phyloP scores from a whole-genome alignment of 2,329 filamentous ascomycete species.

The Venturia nashicola region DNA sequence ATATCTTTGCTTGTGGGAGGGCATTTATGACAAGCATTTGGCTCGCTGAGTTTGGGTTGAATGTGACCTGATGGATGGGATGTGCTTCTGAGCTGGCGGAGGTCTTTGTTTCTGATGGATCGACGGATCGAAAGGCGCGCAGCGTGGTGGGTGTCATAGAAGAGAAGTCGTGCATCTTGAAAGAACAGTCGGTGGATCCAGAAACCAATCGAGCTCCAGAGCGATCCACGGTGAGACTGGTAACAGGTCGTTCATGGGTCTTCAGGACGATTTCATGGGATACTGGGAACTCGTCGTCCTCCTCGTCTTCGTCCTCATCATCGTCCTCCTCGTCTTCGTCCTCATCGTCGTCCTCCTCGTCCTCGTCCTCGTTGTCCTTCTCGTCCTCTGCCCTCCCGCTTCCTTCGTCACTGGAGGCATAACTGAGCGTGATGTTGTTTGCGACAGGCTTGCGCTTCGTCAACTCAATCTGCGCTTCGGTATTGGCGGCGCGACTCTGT shows the following conservation, averaged over 20 bases:
- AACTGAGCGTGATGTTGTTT: not conserved
- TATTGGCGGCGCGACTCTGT: conserved; percentile 7
- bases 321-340: conserved; percentile 62
- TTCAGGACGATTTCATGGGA: conserved; percentile 89
- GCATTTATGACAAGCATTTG: conserved; percentile 80
- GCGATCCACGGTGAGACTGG: conserved; percentile 71
- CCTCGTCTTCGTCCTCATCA: conserved; percentile 55
- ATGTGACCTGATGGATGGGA: conserved; percentile 73
- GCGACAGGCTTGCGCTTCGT: conserved; percentile 1
- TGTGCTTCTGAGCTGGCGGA: conserved; percentile 68
- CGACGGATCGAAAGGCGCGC: conserved; percentile 82
- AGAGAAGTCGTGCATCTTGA: conserved; percentile 91
- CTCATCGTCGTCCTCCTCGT: conserved; percentile 44
- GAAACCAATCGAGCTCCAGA: conserved; percentile 75
- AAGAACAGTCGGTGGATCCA: conserved; percentile 79
- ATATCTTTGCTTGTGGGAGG: conserved; percentile 77
- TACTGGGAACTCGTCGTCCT: conserved; percentile 79
- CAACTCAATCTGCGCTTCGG: conserved; percentile 11
- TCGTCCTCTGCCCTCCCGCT: conserved; percentile 14
- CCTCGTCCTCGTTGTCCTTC: conserved; percentile 27
- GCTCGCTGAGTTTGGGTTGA: conserved; percentile 69
- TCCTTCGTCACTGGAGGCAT: conserved; percentile 3
- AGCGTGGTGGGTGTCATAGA: conserved; percentile 93
- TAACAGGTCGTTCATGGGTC: conserved; percentile 81
- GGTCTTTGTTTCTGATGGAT: conserved; percentile 60